Evolutionary conservation across 345 rosid species (phyloP).

Genomic region (Aquilaria sinensis): DNA sequence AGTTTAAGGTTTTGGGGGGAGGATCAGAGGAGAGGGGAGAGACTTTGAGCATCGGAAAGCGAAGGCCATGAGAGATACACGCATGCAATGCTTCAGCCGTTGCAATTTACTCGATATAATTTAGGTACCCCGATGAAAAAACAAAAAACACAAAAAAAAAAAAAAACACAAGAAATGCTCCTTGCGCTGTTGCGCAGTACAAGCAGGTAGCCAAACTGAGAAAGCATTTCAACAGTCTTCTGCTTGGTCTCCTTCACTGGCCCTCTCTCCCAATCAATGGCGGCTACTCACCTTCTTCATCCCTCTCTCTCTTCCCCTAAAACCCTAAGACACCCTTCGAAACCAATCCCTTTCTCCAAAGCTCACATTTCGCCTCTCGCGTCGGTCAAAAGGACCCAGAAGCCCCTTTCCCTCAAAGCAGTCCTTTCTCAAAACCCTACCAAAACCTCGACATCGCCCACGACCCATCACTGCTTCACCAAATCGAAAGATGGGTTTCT

Average conservation of each 20-base stretch:
- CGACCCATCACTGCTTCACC: constrained; percentile 69
- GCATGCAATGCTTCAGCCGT: no score
- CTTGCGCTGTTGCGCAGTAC: no score
- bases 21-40: constrained; percentile 11
- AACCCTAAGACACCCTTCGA: constrained; percentile 23
- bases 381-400: constrained; percentile 18
- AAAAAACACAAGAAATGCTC: no score
- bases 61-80: no score
- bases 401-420: constrained; percentile 43
- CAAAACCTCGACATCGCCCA: constrained; percentile 12
- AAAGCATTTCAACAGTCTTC: no score
- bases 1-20: no score
- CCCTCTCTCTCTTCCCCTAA: constrained; percentile 28
- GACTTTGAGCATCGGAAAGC: no score
- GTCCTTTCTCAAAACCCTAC: constrained; percentile 47
- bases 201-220: no score
- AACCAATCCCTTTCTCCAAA: constrained; percentile 34
- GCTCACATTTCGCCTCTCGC: constrained; percentile 31
- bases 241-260: neutral
- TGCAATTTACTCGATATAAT: no score
- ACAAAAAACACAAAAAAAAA: no score
- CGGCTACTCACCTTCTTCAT: constrained; percentile 7
- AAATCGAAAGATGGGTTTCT: constrained; percentile 80
- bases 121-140: no score
- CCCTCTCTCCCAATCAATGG: neutral